Percentiles rank a stretch among this genome's conserved stretches.
These are phyloP conservation scores for Nemania sp. DNA, from an alignment of 2,329 filamentous ascomycete species.

Conservation along the genomic window DNA sequence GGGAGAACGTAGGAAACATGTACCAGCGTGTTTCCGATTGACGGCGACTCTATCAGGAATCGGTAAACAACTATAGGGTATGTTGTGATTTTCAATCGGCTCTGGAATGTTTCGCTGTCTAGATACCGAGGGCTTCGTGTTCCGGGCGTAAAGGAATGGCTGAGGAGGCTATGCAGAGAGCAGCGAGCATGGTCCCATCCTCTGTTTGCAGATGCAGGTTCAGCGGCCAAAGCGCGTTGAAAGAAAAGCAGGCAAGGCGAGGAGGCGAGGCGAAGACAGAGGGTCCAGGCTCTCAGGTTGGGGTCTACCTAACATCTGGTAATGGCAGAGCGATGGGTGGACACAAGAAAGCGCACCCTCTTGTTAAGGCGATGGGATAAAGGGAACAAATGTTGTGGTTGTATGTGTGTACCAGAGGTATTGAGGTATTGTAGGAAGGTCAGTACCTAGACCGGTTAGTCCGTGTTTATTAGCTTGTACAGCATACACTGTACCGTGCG, in stretches of 20 bases:
- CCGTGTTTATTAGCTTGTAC: neutral
- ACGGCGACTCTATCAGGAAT: constrained; percentile 16
- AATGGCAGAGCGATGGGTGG: constrained; percentile 3
- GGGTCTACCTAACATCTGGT: constrained; percentile 8
- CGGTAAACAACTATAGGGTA: constrained; percentile 40
- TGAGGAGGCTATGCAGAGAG: constrained; percentile 39
- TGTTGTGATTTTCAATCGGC: constrained; percentile 31
- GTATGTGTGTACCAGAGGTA: too few species aligned
- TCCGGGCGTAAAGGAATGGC: constrained; percentile 17
- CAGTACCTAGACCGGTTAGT: constrained; percentile 4
- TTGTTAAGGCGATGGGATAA: neutral
- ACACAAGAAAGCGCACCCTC: neutral
- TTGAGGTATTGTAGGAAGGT: neutral
- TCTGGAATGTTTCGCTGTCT: constrained; percentile 42
- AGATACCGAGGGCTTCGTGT: too few species aligned
- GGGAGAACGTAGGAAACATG: constrained; percentile 4
- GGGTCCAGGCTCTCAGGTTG: neutral
- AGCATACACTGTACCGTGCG: neutral
- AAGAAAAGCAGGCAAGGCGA: neutral
- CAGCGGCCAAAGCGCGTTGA: constrained; percentile 27
- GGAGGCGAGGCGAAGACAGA: neutral
- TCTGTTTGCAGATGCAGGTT: constrained; percentile 20
- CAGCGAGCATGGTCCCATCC: constrained; percentile 23
- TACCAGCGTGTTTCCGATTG: constrained; percentile 9
- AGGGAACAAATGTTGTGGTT: neutral